Percentiles rank a stretch among this genome's conserved stretches.
These are phyloP conservation scores for Podospora pseudopauciseta DNA, from an alignment of 495 filamentous ascomycete species.

Conservation along the genomic window DNA sequence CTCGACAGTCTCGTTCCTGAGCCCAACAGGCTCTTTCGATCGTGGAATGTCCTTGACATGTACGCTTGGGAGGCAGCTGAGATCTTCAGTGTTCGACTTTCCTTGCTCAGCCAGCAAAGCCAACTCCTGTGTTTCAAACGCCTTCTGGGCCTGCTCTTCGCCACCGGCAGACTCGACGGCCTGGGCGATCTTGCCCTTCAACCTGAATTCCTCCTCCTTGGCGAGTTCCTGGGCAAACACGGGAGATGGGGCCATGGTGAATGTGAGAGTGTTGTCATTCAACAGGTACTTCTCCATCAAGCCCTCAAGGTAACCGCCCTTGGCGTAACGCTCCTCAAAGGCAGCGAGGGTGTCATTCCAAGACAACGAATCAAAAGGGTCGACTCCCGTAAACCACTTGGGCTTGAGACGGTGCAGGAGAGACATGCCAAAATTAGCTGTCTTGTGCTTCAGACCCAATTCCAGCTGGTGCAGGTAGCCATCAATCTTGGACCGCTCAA, in stretches of 20 bases:
- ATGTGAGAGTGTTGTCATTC: constrained; percentile 80
- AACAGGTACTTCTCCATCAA: constrained; percentile 86
- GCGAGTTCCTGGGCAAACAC: constrained; percentile 69
- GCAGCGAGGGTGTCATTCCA: constrained; percentile 83
- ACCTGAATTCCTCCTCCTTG: constrained; percentile 69
- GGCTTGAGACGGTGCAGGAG: constrained; percentile 83
- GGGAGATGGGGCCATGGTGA: constrained; percentile 86
- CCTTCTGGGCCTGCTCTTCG: constrained; percentile 62
- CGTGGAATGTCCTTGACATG: constrained; percentile 84
- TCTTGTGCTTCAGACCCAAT: constrained; percentile 87
- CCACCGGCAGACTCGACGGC: constrained; percentile 64
- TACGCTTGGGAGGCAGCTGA: constrained; percentile 83
- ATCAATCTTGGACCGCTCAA: constrained; percentile 84
- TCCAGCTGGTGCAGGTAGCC: constrained; percentile 93
- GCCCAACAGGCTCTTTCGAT: constrained; percentile 62
- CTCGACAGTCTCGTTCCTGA: constrained; percentile 64
- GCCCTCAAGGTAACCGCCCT: constrained; percentile 75
- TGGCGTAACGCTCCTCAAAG: constrained; percentile 68
- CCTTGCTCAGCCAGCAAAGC: constrained; percentile 78
- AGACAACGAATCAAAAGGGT: constrained; percentile 83
- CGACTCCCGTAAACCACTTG: constrained; percentile 90
- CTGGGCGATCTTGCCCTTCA: constrained; percentile 65
- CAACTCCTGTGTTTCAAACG: constrained; percentile 71
- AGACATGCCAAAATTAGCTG: constrained; percentile 86
- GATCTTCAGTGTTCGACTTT: constrained; percentile 72